These are phyloP conservation scores for Leptographium radiaticola DNA, from an alignment of 2,329 filamentous ascomycete species.

Conservation along the genomic window DNA sequence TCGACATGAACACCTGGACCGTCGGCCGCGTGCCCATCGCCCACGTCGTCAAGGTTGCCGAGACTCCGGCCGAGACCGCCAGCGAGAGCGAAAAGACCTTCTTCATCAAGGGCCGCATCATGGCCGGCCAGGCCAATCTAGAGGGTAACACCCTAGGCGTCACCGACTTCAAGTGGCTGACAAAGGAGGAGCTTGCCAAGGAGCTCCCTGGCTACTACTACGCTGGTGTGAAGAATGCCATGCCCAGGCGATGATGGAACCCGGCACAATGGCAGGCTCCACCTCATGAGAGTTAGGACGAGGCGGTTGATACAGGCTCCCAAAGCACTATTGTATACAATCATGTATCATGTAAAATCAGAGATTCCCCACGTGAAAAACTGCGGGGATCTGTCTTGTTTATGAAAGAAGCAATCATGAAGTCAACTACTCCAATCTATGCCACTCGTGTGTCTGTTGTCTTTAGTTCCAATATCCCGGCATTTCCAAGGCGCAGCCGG, in stretches of 20 bases:
- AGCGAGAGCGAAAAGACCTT: conserved; percentile 69
- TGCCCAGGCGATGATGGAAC: conserved; percentile 52
- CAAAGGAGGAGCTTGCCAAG: conserved; percentile 71
- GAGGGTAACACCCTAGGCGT: conserved; percentile 57
- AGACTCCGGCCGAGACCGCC: conserved; percentile 27
- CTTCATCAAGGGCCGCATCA: conserved; percentile 91
- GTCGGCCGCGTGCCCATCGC: conserved; percentile 84
- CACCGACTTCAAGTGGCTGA: conserved; percentile 82
- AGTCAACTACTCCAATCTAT: neutral
- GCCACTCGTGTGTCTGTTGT: neutral
- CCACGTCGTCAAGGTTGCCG: conserved; percentile 44
- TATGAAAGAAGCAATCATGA: neutral
- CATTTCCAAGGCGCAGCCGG: conserved; percentile 11
- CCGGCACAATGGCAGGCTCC: neutral
- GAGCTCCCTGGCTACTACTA: conserved; percentile 58
- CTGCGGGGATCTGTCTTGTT: neutral
- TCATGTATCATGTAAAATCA: conserved; percentile 3
- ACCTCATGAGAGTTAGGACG: neutral
- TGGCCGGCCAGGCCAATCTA: conserved; percentile 88
- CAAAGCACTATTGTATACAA: conserved; percentile 1
- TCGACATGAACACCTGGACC: conserved; percentile 99
- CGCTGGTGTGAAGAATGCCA: conserved; percentile 65
- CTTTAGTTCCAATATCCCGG: conserved; percentile 7
- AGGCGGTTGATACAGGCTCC: neutral
- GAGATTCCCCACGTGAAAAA: neutral